Conservation (phyloP, 805 yeast species). For the Wickerhamiella nectarea region DNA sequence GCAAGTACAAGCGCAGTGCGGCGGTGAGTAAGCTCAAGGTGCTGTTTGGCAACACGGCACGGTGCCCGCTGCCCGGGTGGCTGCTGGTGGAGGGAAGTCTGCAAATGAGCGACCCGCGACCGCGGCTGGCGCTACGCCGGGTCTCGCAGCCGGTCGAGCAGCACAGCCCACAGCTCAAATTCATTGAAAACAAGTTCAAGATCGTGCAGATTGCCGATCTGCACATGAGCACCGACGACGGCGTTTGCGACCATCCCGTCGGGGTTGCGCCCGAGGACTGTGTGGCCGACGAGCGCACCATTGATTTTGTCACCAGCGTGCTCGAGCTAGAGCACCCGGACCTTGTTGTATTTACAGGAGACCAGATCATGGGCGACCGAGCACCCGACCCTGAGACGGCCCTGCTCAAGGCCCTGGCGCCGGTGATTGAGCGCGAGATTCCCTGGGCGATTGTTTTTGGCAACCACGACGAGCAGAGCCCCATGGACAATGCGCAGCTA, state of each 20-base stretch:
- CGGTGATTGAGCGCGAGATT: conserved; percentile 50
- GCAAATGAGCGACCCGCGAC: conserved; percentile 16
- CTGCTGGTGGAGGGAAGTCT: conserved; percentile 24
- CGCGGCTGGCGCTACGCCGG: conserved; percentile 22
- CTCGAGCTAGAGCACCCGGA: conserved; percentile 72
- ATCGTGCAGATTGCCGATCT: conserved; percentile 83
- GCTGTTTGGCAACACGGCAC: conserved; percentile 57
- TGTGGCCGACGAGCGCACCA: conserved; percentile 65
- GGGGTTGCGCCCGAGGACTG: conserved; percentile 30
- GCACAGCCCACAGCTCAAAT: conserved; percentile 11
- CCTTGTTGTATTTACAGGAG: conserved; percentile 78
- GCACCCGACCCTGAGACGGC: conserved; percentile 76
- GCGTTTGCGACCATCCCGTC: conserved; percentile 53
- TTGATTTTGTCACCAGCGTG: conserved; percentile 44
- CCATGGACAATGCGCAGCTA: conserved; percentile 42
- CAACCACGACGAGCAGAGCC: conserved; percentile 88
- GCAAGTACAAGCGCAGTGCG: conserved; percentile 26
- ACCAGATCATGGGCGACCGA: conserved; percentile 71
- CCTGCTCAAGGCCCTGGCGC: conserved; percentile 58
- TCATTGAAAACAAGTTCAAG: conserved; percentile 37
- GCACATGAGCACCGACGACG: conserved; percentile 77
- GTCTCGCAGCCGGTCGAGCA: conserved; percentile 13
- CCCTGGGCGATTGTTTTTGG: conserved; percentile 85
- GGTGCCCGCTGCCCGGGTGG: conserved; percentile 73
- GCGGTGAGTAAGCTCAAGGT: conserved; percentile 50